These are phyloP conservation scores for Echinosphaeria canescens DNA, from an alignment of 2,329 filamentous ascomycete genomes.

Conservation along the genomic window DNA sequence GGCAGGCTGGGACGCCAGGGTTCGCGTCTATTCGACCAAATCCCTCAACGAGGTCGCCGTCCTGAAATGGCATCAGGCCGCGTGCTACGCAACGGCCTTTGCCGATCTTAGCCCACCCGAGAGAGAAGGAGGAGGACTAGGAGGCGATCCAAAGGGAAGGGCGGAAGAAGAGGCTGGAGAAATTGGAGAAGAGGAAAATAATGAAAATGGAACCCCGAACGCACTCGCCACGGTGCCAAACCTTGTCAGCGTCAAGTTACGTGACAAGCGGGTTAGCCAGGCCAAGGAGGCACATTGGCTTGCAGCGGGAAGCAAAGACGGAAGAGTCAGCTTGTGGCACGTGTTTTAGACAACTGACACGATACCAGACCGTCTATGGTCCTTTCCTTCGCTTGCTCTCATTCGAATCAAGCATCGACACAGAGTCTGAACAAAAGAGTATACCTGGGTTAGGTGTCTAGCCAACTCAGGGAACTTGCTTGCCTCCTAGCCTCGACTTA, in stretches of 20 bases:
- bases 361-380: too few relatives aligned
- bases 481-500: too few relatives aligned
- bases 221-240: constrained; percentile 9
- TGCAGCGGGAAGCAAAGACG: constrained; percentile 80
- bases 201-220: not conserved
- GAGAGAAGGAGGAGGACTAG: not conserved
- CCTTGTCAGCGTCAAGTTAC: constrained; percentile 24
- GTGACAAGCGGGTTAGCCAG: constrained; percentile 37
- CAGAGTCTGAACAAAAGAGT: too few relatives aligned
- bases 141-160: constrained; percentile 1
- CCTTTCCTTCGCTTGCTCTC: too few relatives aligned
- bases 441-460: too few relatives aligned
- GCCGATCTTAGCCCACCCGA: constrained; percentile 16
- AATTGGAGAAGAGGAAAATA: not conserved
- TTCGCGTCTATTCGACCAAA: constrained; percentile 63
- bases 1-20: constrained; percentile 73
- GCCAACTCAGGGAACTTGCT: too few relatives aligned
- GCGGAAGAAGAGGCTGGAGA: not conserved
- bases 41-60: constrained; percentile 77
- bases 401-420: too few relatives aligned
- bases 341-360: too few relatives aligned
- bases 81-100: constrained; percentile 68
- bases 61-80: constrained; percentile 82
- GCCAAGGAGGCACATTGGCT: constrained; percentile 67
- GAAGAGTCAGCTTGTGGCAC: constrained; percentile 90